Evolutionary conservation across 495 filamentous ascomycete species (phyloP), one percentile per base, ranked within the genome.

Genomic region (Neurospora tetraspora): DNA sequence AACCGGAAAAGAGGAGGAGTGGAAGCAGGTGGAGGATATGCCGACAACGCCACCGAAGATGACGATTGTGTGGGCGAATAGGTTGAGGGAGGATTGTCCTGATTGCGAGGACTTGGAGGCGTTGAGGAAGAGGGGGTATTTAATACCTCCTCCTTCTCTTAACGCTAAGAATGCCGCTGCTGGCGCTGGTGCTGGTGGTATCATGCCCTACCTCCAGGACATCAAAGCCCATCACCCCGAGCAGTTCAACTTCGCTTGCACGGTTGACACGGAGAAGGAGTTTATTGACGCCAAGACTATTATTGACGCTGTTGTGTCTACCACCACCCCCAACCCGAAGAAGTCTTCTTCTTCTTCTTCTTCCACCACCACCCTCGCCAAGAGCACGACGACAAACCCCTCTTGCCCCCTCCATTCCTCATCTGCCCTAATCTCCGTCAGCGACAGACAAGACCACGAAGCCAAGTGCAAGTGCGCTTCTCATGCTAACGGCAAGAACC

Each of bases 181-280:
- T 23, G n/a, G n/a, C n/a, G 20, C 39, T 11, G 69, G 40, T 31
- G 18, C 39, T 14, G 65, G 34, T 9, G 70, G 74, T 11, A 70
- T 96, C 69, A 88, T 91, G 9, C 79, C 81, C 18, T 88, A 93
- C 76, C 80, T 97, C 34, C 86, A 88, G 69, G 79, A 82, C 8
- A 79, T 93, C 72, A 86, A 89, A 76, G 73, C 79, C 4, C 83
- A 80, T n/a, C 86, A 89, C 76, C 84, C 85, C 1, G 84, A 81
- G 0, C 85, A 86, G 45, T 78, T 95, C 31, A 83, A 77, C 1
- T 87, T 94, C 36, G 85, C 89, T 8, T 95, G 94, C 80, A 92
- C 90, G 74, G 86, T 96, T 6, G 93, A 97, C 76, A 92, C 94
- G 69, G 92, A 96, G 75, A 82, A 85, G 20, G 85, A 81, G 0